Evolutionary conservation across 768 basidiomycete genomes (phyloP).

Genomic region (Botryobasidium botryosum): DNA sequence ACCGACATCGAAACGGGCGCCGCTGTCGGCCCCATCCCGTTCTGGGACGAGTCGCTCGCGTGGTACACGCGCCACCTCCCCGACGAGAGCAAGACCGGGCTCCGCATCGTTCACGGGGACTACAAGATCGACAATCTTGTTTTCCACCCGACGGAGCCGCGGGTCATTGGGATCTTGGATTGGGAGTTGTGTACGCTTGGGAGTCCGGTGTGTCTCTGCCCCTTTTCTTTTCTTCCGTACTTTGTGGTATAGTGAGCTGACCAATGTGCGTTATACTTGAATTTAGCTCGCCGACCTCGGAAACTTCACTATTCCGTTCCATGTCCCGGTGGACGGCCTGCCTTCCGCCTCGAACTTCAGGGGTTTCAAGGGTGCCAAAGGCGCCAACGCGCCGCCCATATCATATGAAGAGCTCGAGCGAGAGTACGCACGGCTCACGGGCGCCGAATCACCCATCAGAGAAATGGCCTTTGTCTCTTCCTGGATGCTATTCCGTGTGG

Average conservation of each 20-base stretch:
- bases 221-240: not conserved
- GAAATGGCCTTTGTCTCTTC: slow-evolving; percentile 70
- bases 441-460: slow-evolving; percentile 52
- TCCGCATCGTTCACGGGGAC: slow-evolving; percentile 91
- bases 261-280: not conserved
- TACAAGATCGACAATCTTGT: slow-evolving; percentile 96
- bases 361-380: slow-evolving; percentile 46
- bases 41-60: slow-evolving; percentile 46
- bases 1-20: slow-evolving; percentile 45
- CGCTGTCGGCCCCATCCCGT: slow-evolving; percentile 53
- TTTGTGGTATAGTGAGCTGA: slow-evolving; percentile 15
- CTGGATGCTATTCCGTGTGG: slow-evolving; percentile 71
- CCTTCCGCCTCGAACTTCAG: slow-evolving; percentile 10
- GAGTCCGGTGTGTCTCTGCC: slow-evolving; percentile 44
- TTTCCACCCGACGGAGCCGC: slow-evolving; percentile 82
- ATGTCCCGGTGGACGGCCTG: slow-evolving; percentile 21
- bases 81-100: slow-evolving; percentile 54
- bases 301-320: slow-evolving; percentile 73
- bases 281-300: slow-evolving; percentile 66
- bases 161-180: slow-evolving; percentile 87
- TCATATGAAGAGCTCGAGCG: slow-evolving; percentile 55
- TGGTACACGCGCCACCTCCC: slow-evolving; percentile 70
- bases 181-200: slow-evolving; percentile 97
- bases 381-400: slow-evolving; percentile 34
- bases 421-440: slow-evolving; percentile 56